Evolutionary conservation across 371 early-diverging fungal species (phyloP).

Genomic region (Circinella umbellata): DNA sequence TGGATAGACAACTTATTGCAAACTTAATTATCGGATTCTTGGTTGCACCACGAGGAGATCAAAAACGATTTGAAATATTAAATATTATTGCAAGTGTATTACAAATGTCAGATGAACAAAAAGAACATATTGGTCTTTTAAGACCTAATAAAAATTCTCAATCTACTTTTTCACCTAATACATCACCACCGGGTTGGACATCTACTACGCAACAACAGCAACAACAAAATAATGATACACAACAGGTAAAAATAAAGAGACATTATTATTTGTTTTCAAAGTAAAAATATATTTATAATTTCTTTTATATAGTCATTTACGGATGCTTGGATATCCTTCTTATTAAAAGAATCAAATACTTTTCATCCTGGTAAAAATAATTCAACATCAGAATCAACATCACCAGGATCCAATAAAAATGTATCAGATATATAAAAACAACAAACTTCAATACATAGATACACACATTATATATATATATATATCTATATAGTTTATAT

Average conservation of each 20-base stretch:
- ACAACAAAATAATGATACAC: conserved; percentile 29
- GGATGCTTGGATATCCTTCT: conserved; percentile 88
- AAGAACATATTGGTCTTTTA: conserved; percentile 81
- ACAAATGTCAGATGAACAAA: conserved; percentile 86
- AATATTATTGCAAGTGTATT: conserved; percentile 88
- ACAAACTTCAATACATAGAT: background rate
- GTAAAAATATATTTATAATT: too few species aligned
- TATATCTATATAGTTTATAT: too few species aligned
- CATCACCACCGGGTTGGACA: conserved; percentile 25
- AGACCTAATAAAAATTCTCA: conserved; percentile 42
- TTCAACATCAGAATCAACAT: background rate
- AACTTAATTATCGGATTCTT: conserved; percentile 88
- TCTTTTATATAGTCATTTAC: conserved; percentile 83
- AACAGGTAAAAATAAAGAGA: conserved; percentile 25
- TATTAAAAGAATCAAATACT: conserved; percentile 69
- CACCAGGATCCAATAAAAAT: background rate
- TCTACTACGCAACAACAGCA: conserved; percentile 39
- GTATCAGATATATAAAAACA: background rate
- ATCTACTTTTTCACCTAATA: conserved; percentile 15
- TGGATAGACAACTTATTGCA: conserved; percentile 85
- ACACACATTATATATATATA: background rate
- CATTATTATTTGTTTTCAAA: too few species aligned
- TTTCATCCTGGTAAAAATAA: conserved; percentile 6
- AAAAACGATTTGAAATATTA: conserved; percentile 88
- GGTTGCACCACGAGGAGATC: conserved; percentile 83